phyloP scores from a whole-genome alignment of 345 rosid genomes.

The Boechera divaricarpa region DNA sequence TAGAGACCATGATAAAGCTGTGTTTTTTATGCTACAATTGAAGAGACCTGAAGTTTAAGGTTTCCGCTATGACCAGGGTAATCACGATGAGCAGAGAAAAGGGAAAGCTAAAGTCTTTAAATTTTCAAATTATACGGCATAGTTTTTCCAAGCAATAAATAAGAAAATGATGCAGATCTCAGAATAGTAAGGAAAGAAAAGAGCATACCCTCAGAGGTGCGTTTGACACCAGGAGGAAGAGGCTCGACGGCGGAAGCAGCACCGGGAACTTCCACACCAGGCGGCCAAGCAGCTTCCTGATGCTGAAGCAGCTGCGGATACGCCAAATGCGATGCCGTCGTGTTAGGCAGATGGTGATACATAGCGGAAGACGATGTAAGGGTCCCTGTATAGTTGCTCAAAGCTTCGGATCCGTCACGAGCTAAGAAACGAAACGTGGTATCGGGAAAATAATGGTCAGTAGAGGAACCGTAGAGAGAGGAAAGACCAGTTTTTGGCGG shows the following conservation, averaged over 20 bases:
- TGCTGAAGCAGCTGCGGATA: slow-evolving; percentile 47
- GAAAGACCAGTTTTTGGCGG: slow-evolving; percentile 25
- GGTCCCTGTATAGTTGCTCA: slow-evolving; percentile 42
- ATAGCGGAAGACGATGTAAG: slow-evolving; percentile 41
- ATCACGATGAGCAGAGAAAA: slow-evolving; percentile 27
- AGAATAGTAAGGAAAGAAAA: neutral
- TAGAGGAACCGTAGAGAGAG: slow-evolving; percentile 41
- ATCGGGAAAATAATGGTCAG: slow-evolving; percentile 43
- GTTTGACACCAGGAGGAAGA: slow-evolving; percentile 57
- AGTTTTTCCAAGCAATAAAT: slow-evolving; percentile 17
- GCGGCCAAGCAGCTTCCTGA: slow-evolving; percentile 46
- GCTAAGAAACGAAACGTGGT: slow-evolving; percentile 31
- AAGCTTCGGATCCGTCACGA: slow-evolving; percentile 45
- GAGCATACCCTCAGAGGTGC: slow-evolving; percentile 62
- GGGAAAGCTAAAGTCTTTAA: slow-evolving; percentile 21
- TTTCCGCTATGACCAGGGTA: neutral
- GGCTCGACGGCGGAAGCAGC: slow-evolving; percentile 52
- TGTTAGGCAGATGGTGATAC: slow-evolving; percentile 46
- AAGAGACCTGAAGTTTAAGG: neutral
- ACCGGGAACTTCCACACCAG: slow-evolving; percentile 49
- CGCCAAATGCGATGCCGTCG: slow-evolving; percentile 44
- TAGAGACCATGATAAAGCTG: slow-evolving; percentile 1
- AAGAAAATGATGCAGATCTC: slow-evolving; percentile 36
- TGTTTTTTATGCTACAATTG: slow-evolving; percentile 7
- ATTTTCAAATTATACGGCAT: neutral